These are phyloP conservation scores for Luvunga scandens DNA, from an alignment of 345 rosid species.

Conservation along the genomic window DNA sequence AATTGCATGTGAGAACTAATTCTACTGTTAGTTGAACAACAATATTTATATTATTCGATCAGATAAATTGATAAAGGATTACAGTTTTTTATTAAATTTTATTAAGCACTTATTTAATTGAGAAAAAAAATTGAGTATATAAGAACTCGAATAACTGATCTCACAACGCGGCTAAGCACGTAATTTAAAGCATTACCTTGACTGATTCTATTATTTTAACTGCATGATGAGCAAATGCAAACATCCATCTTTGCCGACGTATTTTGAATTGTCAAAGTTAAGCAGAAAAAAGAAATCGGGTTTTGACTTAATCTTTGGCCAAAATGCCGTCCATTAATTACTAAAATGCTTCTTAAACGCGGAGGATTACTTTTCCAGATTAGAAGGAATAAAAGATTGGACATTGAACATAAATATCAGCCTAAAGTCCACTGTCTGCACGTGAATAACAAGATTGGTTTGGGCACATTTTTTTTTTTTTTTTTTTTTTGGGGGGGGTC, in stretches of 20 bases:
- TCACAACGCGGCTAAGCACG: too few relatives aligned
- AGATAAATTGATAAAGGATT: too few relatives aligned
- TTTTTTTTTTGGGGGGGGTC: too few relatives aligned
- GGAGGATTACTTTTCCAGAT: not conserved
- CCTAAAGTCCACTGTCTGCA: not conserved
- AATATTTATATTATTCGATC: too few relatives aligned
- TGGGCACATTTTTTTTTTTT: not conserved
- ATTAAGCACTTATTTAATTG: too few relatives aligned
- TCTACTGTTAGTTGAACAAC: not conserved
- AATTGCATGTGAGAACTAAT: not conserved
- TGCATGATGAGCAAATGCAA: not conserved
- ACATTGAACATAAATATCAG: not conserved
- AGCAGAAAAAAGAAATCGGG: not conserved
- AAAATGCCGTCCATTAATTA: not conserved
- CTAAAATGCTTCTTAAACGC: not conserved
- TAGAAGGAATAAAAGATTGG: not conserved
- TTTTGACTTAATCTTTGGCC: not conserved
- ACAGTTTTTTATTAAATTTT: too few relatives aligned
- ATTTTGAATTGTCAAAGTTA: slow-evolving; percentile 2
- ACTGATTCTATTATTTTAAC: not conserved
- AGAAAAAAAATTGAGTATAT: too few relatives aligned
- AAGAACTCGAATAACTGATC: too few relatives aligned
- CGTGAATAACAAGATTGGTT: not conserved
- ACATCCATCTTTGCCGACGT: not conserved
- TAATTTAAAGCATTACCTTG: not conserved